These are phyloP conservation scores for Camelina hispida DNA, from an alignment of 345 rosid genomes.

Conservation along the genomic window DNA sequence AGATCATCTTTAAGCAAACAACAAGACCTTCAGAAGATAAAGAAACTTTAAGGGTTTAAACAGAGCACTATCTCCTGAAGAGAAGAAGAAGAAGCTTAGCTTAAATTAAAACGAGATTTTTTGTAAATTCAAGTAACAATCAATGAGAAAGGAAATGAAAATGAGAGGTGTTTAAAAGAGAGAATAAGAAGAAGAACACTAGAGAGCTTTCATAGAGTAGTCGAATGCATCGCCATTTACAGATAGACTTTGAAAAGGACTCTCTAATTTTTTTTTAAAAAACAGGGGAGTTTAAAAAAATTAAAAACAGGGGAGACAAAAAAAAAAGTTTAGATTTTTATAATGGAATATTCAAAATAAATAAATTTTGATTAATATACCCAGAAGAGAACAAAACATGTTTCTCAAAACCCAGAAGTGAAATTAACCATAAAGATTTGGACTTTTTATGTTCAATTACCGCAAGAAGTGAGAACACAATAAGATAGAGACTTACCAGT, in stretches of 20 bases:
- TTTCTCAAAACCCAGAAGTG: constrained; percentile 25
- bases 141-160: constrained; percentile 40
- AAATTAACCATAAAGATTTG: too few relatives aligned
- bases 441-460: too few relatives aligned
- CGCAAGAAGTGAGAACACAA: too few relatives aligned
- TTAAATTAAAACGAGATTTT: constrained; percentile 37
- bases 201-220: constrained; percentile 43
- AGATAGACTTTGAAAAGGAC: constrained; percentile 54
- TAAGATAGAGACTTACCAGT: too few relatives aligned
- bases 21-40: constrained; percentile 40
- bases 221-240: constrained; percentile 45
- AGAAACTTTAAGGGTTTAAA: neutral
- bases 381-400: constrained; percentile 33
- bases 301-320: constrained; percentile 39
- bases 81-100: constrained; percentile 37
- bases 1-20: constrained; percentile 45
- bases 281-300: neutral
- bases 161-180: constrained; percentile 33
- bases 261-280: constrained; percentile 41
- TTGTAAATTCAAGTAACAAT: constrained; percentile 21
- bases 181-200: constrained; percentile 41
- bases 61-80: constrained; percentile 21
- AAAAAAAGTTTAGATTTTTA: constrained; percentile 33
- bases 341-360: constrained; percentile 13
- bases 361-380: constrained; percentile 30